Conservation (phyloP, 176 grass and related monocot species). For the Musa schizocarpa region DNA sequence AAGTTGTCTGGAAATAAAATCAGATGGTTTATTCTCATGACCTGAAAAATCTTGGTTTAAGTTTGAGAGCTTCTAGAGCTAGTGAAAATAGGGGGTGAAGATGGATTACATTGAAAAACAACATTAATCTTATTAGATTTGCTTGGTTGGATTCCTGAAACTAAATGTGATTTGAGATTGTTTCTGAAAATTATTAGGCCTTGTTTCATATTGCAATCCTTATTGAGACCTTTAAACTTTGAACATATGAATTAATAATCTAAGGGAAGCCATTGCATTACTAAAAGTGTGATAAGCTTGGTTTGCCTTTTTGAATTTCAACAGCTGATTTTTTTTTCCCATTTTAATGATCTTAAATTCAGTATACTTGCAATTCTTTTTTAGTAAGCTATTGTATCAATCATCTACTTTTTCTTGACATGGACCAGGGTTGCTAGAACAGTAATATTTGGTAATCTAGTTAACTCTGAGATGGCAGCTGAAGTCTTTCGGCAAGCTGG, state of each 20-base stretch:
- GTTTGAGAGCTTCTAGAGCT: not conserved
- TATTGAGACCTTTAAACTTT: not conserved
- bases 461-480: conserved; percentile 46
- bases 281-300: not conserved
- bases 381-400: not conserved
- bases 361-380: not conserved
- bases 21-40: not conserved
- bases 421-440: conserved; percentile 70
- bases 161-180: not conserved
- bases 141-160: not conserved
- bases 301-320: not conserved
- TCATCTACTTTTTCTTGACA: not conserved
- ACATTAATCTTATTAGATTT: not conserved
- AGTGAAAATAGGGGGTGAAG: too few relatives aligned
- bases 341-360: not conserved
- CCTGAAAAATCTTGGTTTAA: not conserved
- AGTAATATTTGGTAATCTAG: conserved; percentile 74
- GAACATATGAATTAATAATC: not conserved
- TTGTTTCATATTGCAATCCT: not conserved
- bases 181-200: not conserved
- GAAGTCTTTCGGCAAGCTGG: conserved; percentile 74
- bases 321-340: too few relatives aligned
- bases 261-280: not conserved
- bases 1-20: too few relatives aligned
- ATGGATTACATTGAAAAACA: not conserved